A percentile compares a stretch with the other conserved stretches of the same genome.
phyloP scores from a whole-genome alignment of 2,329 filamentous ascomycete species.

The Blastomyces silverae region DNA sequence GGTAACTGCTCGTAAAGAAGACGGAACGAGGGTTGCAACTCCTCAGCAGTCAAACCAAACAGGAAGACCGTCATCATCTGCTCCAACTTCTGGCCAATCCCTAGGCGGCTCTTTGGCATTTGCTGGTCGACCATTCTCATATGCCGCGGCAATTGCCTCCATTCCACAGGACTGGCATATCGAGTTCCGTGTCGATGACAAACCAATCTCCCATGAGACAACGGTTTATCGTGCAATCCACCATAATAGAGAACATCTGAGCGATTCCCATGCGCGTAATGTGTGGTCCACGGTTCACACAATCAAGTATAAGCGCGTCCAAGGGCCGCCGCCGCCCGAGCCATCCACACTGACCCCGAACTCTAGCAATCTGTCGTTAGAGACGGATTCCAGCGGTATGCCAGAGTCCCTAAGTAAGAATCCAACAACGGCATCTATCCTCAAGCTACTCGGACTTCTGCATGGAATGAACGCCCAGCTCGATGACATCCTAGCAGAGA shows the following conservation, averaged over 20 bases:
- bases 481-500: slow-evolving; percentile 79
- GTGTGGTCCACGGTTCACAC: slow-evolving; percentile 88
- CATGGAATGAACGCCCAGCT: slow-evolving; percentile 90
- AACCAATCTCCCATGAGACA: slow-evolving; percentile 79
- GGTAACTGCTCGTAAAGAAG: slow-evolving; percentile 84
- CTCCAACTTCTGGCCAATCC: slow-evolving; percentile 38
- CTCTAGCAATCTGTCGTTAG: slow-evolving; percentile 42
- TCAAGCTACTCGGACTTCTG: slow-evolving; percentile 79
- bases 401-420: slow-evolving; percentile 77
- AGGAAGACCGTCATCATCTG: slow-evolving; percentile 38
- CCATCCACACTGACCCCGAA: slow-evolving; percentile 54
- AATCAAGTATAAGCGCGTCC: slow-evolving; percentile 82
- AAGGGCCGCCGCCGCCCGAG: slow-evolving; percentile 73
- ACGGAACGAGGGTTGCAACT: slow-evolving; percentile 78
- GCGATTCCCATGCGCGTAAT: slow-evolving; percentile 64
- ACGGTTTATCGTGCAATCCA: slow-evolving; percentile 95
- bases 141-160: slow-evolving; percentile 74
- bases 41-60: slow-evolving; percentile 57
- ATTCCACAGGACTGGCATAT: slow-evolving; percentile 93
- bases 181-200: slow-evolving; percentile 81
- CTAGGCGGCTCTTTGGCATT: slow-evolving; percentile 49
- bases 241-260: slow-evolving; percentile 54
- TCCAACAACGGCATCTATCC: slow-evolving; percentile 76
- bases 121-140: slow-evolving; percentile 58
- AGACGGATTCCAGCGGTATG: slow-evolving; percentile 55